Conservation (phyloP, 306 rosid genomes). For the Vigna trinervia region DNA sequence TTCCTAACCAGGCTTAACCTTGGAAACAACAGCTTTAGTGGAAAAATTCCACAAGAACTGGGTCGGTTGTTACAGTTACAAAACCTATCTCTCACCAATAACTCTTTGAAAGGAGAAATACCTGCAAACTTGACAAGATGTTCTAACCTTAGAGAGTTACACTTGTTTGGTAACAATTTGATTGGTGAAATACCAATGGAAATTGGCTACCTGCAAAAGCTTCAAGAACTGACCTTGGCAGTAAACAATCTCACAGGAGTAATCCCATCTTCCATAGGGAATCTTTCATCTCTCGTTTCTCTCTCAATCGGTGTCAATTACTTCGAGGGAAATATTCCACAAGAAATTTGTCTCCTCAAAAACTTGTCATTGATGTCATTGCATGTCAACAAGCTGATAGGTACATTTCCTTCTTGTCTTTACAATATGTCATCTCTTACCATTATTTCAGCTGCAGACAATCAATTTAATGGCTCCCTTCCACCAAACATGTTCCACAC, state of each 20-base stretch:
- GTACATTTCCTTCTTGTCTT: constrained; percentile 47
- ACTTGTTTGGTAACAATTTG: constrained; percentile 24
- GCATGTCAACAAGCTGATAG: constrained; percentile 29
- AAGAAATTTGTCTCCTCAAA: constrained; percentile 31
- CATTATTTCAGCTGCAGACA: rapidly evolving
- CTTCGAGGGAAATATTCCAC: constrained; percentile 47
- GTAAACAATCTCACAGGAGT: constrained; percentile 40
- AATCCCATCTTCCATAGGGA: constrained; percentile 50
- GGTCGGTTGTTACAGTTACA: constrained; percentile 39
- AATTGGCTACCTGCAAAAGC: constrained; percentile 44
- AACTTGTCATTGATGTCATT: neutral
- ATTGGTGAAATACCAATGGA: constrained; percentile 35
- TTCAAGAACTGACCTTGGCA: neutral
- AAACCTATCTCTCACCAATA: constrained; percentile 22
- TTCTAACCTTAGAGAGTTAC: neutral
- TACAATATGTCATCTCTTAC: constrained; percentile 52
- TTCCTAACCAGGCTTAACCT: constrained; percentile 42
- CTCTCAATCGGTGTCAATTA: constrained; percentile 31
- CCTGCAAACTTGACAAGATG: constrained; percentile 49
- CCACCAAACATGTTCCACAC: constrained; percentile 47
- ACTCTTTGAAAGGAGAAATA: constrained; percentile 49
- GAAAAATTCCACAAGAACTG: constrained; percentile 47
- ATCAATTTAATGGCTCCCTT: constrained; percentile 46
- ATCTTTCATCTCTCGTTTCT: constrained; percentile 44
- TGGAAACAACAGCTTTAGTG: constrained; percentile 35